A percentile compares a stretch with the other conserved stretches of the same genome.
These are phyloP conservation scores for Solanum dulcamara DNA, from an alignment of 257 asterid species.

Conservation along the genomic window DNA sequence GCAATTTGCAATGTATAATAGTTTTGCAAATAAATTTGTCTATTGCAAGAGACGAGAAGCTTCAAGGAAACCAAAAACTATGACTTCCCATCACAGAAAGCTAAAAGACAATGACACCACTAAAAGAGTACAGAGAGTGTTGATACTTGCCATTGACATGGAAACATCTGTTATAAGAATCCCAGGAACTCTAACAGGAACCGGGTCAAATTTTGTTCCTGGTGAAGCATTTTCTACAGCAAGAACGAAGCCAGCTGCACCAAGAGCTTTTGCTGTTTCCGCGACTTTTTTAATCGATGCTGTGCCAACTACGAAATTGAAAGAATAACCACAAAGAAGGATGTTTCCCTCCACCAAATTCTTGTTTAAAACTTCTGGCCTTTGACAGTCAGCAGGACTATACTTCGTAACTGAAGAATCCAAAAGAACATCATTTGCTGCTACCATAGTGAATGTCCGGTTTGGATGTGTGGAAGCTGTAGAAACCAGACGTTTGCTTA, in stretches of 20 bases:
- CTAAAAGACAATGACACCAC: background rate
- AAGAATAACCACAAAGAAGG: constrained; percentile 95
- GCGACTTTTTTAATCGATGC: constrained; percentile 78
- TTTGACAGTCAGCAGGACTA: constrained; percentile 85
- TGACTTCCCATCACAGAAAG: background rate
- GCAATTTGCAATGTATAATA: background rate
- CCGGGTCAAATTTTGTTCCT: constrained; percentile 88
- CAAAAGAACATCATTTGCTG: constrained; percentile 86
- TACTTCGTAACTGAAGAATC: constrained; percentile 56
- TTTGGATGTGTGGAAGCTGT: constrained; percentile 91
- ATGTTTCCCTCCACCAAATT: constrained; percentile 82
- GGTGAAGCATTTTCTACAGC: constrained; percentile 95
- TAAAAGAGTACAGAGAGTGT: constrained; percentile 1
- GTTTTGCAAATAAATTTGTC: background rate
- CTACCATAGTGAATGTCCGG: constrained; percentile 69
- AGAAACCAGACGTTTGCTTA: constrained; percentile 7
- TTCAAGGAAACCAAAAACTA: background rate
- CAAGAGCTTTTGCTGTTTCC: constrained; percentile 77
- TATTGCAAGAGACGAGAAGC: background rate
- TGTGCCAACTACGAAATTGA: constrained; percentile 79
- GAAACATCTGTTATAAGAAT: constrained; percentile 65
- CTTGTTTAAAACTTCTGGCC: constrained; percentile 82
- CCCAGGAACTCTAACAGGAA: constrained; percentile 81
- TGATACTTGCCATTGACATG: constrained; percentile 56
- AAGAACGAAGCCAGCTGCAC: constrained; percentile 91